Conservation (phyloP, 352 stramenopile species). For the Phytophthora pini region DNA sequence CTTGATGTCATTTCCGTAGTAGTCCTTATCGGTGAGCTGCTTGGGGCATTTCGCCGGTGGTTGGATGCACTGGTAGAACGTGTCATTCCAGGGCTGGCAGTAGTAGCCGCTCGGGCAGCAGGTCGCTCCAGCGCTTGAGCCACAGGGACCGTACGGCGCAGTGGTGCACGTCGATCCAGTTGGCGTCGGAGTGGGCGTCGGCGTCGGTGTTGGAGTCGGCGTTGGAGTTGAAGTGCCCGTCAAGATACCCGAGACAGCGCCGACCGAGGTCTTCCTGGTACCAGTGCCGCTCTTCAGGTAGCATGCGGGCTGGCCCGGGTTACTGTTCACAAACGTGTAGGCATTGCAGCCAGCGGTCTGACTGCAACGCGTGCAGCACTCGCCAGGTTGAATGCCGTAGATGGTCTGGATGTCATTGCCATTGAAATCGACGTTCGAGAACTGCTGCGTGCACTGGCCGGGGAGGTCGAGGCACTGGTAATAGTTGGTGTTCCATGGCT, state of each 20-base stretch:
- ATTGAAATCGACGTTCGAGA: constrained; percentile 42
- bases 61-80: constrained; percentile 49
- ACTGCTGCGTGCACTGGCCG: constrained; percentile 31
- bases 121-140: constrained; percentile 28
- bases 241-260: constrained; percentile 29
- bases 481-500: constrained; percentile 36
- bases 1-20: constrained; percentile 55
- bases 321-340: constrained; percentile 46
- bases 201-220: constrained; percentile 1
- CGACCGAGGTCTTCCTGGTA: constrained; percentile 11
- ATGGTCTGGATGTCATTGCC: constrained; percentile 41
- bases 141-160: constrained; percentile 23
- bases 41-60: constrained; percentile 38
- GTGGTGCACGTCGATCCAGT: constrained; percentile 28
- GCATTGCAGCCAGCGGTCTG: constrained; percentile 27
- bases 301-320: constrained; percentile 39
- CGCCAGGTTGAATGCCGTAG: constrained; percentile 33
- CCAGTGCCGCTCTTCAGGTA: constrained; percentile 42
- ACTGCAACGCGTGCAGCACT: constrained; percentile 32
- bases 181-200: constrained; percentile 23
- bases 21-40: constrained; percentile 46
- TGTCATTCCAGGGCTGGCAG: constrained; percentile 52
- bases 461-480: constrained; percentile 37
- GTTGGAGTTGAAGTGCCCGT: constrained; percentile 6
- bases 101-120: constrained; percentile 47